Conservation (phyloP, 2,329 filamentous ascomycete genomes). For the Alternaria ventricosa region DNA sequence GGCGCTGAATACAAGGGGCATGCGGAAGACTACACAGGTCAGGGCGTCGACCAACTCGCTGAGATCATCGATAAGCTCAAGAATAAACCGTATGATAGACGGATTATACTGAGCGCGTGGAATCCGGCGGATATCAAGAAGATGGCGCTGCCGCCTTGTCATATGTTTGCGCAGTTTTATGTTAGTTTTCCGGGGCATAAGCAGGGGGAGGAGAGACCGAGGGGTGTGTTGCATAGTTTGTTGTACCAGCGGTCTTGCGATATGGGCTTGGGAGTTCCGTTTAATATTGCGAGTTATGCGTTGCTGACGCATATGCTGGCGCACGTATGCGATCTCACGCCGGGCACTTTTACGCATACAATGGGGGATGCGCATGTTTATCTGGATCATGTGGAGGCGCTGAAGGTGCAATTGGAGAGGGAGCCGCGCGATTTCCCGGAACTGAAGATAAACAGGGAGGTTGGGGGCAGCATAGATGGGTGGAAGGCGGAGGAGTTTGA, state of each 20-base stretch:
- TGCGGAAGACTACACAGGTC: constrained; percentile 79
- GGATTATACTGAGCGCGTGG: constrained; percentile 93
- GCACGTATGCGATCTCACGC: constrained; percentile 80
- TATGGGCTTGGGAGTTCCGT: constrained; percentile 96
- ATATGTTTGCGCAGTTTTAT: constrained; percentile 98
- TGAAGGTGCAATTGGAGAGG: constrained; percentile 78
- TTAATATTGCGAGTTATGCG: constrained; percentile 96
- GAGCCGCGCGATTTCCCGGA: constrained; percentile 83
- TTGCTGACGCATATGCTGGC: constrained; percentile 95
- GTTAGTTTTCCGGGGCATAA: constrained; percentile 70
- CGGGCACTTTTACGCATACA: constrained; percentile 88
- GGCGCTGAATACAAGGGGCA: constrained; percentile 78
- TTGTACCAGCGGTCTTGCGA: constrained; percentile 95
- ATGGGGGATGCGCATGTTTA: constrained; percentile 99
- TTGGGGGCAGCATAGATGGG: constrained; percentile 80
- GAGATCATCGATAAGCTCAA: constrained; percentile 88
- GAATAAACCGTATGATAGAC: constrained; percentile 82
- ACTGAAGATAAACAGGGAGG: constrained; percentile 72
- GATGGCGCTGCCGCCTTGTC: constrained; percentile 93
- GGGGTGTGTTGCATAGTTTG: constrained; percentile 81
- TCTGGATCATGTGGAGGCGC: constrained; percentile 85
- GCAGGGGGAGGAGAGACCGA: constrained; percentile 45
- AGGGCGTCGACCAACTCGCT: constrained; percentile 92
- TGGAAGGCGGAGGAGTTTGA: constrained; percentile 90
- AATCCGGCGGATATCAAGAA: constrained; percentile 84